Base-by-base conservation (phyloP, 2,329 filamentous ascomycete species). In the Thelonectria olida region DNA sequence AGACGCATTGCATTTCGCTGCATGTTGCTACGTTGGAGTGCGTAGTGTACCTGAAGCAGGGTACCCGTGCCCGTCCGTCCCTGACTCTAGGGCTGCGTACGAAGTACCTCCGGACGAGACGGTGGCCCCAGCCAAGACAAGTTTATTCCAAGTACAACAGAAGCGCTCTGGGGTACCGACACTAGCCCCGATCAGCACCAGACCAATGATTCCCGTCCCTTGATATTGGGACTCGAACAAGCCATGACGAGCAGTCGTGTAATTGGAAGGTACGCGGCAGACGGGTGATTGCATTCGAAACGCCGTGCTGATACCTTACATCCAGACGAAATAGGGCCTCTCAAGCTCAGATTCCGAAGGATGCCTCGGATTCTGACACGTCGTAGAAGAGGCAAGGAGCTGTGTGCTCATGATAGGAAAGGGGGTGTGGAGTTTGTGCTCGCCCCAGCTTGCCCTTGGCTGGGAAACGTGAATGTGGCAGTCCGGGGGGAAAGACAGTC, bases 331-430 rank as follows among this genome's bases (percentile, higher is more conserved):
- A 39, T 22, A 51, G 47, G 60, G 38, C 25, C 52, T 25, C 54
- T 42, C 58, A 60, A n/a, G 56, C 44, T 45, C 53, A 62, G 59
- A 31, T 63, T 19, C 58, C 31, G 39, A 61, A 63, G 58, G 52
- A 58, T 52, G 28, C 23, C 41, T 53, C 38, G 41, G 41, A 49
- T 58, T 61, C 56, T 68, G 68, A 67, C 65, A 69, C 54, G 63
- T 65, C 63, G 63, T 56, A 42, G 25, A 39, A 45, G 31, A 49
- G 58, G 51, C 51, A 54, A 54, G 63, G 52, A 53, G 42, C 50
- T 38, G 42, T 15, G 31, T 34, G 31, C 31, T 15, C 4, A 45
- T 10, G 25, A 58, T 19, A 7, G 48, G 42, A 58, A 58, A 54
- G 42, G 52, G 39, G 58, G 58, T 39, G 58, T 61, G 52, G 58